Conservation (phyloP, 176 grass and related monocot genomes). For the Paspalum notatum region DNA sequence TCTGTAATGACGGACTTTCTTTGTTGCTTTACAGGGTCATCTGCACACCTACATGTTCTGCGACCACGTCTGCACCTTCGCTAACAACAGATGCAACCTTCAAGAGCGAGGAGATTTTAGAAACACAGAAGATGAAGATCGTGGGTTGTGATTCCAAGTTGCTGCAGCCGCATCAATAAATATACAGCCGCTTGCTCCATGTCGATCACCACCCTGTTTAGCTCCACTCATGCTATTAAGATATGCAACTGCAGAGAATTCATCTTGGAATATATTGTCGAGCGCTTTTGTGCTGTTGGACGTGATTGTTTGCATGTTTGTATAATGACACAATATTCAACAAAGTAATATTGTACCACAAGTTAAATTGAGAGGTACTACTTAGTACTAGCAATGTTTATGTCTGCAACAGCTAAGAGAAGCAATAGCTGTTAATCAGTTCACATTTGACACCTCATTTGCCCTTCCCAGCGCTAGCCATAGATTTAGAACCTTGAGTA, state of each 20-base stretch:
- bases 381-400: too few species aligned
- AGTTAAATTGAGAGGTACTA: too few species aligned
- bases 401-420: too few species aligned
- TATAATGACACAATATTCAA: too few species aligned
- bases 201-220: neutral
- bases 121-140: constrained; percentile 73
- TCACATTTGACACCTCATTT: too few species aligned
- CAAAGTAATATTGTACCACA: too few species aligned
- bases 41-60: constrained; percentile 92
- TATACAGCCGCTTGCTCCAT: neutral
- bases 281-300: too few species aligned
- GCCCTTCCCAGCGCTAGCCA: too few species aligned
- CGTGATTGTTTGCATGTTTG: too few species aligned
- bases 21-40: constrained; percentile 66
- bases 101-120: constrained; percentile 58
- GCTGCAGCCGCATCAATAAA: constrained; percentile 46
- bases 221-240: constrained; percentile 1
- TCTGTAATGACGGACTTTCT: neutral
- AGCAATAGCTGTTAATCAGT: too few species aligned
- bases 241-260: neutral
- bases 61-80: constrained; percentile 91
- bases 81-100: constrained; percentile 57
- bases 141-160: constrained; percentile 85
- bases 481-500: too few species aligned
- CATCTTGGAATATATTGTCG: too few species aligned